Base-by-base conservation (phyloP, 805 yeast genomes). In the Priceomyces castillae region DNA sequence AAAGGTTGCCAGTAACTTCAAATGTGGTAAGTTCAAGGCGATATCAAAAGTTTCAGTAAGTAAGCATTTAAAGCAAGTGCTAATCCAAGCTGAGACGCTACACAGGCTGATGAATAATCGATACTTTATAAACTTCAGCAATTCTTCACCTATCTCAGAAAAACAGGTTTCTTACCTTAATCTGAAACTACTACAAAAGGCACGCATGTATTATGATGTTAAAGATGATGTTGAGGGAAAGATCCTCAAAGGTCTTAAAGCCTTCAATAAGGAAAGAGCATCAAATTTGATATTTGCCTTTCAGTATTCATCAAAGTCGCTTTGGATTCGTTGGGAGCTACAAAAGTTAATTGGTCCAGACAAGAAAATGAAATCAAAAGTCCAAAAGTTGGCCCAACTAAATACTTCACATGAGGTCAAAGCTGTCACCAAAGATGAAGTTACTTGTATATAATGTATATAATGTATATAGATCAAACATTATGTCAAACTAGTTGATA, bases 321-420 rank as follows among this genome's bases (percentile, higher is more conserved):
- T 62, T 19, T 57, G 58, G 54, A 53, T 66, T 4, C 50, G 48
- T 30, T 65, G 69, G 68, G 67, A 65, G 38, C 46, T 69, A 9
- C 58, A 55, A 25, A 50, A 44, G 15, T 18, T 65, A 37, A 30
- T 65, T 9, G 71, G 71, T 1, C 52, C 59, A 6, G 51, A 51
- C 42, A 50, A 51, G 30, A 51, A 44, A 35, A 42, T 43, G 15
- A 33, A 34, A 12, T 17, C 35, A 5, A 20, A 28, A 11, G 39
- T 49, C 6, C 30, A 38, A 11, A 45, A 15, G 3, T 20, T 37
- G 16, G 28, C 40, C 9, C 16, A 34, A 42, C 7, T 7, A 6
- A 11, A 5, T 33, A 16, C 35, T 16, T 33, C 19, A 11, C 16
- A 33, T 12, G 19, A 16, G 4, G 15, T 33, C 9, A 16, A 33